phyloP scores from a whole-genome alignment of 495 filamentous ascomycete species.

The Chaetomium fimeti region DNA sequence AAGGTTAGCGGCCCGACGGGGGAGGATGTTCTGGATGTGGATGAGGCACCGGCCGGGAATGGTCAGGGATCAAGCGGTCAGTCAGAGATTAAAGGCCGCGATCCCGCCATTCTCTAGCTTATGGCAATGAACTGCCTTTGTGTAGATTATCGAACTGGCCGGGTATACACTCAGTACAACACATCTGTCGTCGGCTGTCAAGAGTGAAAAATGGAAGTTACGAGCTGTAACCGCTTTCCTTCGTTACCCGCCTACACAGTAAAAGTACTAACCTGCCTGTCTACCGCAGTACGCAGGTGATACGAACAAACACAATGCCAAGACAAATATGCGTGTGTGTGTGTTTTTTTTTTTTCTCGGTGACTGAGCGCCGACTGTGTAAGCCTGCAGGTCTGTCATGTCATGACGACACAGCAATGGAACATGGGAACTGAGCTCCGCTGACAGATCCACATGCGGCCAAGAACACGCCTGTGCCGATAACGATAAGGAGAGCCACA shows the following conservation, averaged over 20 bases:
- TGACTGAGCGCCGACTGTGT: too few relatives aligned
- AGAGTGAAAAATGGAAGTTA: too few relatives aligned
- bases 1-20: slow-evolving; percentile 37
- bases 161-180: too few relatives aligned
- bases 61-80: background rate
- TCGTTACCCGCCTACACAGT: too few relatives aligned
- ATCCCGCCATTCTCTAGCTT: background rate
- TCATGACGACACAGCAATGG: background rate
- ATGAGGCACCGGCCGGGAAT: slow-evolving; percentile 11
- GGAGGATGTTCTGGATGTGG: slow-evolving; percentile 28
- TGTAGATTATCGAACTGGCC: background rate
- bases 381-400: too few relatives aligned
- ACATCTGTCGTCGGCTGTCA: too few relatives aligned
- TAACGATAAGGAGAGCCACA: slow-evolving; percentile 21
- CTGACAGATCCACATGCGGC: background rate
- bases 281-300: too few relatives aligned
- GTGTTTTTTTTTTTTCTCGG: too few relatives aligned
- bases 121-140: background rate
- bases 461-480: background rate
- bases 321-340: too few relatives aligned
- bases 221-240: too few relatives aligned
- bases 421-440: background rate
- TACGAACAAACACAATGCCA: too few relatives aligned
- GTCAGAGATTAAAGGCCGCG: background rate
- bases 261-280: too few relatives aligned